A percentile compares a stretch with the other conserved stretches of the same genome.
Evolutionary conservation across 139 green algal species (phyloP).

Genomic region (Chlorella sp.): DNA sequence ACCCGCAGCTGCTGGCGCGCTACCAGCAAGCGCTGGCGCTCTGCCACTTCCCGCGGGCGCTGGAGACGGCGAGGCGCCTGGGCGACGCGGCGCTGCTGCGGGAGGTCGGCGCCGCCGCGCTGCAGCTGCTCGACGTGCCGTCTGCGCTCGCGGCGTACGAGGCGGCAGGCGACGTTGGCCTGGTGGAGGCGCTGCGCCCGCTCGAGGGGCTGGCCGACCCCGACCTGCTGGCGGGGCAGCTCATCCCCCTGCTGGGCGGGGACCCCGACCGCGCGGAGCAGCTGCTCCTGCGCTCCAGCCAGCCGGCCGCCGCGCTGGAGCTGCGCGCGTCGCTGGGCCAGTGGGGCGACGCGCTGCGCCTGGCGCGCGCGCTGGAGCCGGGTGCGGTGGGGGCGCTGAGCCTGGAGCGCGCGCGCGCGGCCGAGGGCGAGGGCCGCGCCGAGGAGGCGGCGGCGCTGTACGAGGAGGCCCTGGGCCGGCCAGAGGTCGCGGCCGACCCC

Average conservation of each 20-base stretch:
- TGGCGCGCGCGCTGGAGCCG: conserved; percentile 71
- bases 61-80: conserved; percentile 50
- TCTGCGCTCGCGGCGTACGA: conserved; percentile 63
- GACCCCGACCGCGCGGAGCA: conserved; percentile 69
- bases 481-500: background rate
- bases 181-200: conserved; percentile 65
- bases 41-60: conserved; percentile 51
- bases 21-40: conserved; percentile 46
- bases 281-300: conserved; percentile 65
- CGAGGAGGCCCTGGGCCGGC: conserved; percentile 1
- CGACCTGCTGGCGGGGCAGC: conserved; percentile 71
- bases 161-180: conserved; percentile 58
- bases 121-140: conserved; percentile 69
- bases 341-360: conserved; percentile 73
- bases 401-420: background rate
- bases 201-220: conserved; percentile 69
- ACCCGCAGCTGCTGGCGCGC: conserved; percentile 20
- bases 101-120: conserved; percentile 50
- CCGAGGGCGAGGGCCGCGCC: conserved; percentile 6
- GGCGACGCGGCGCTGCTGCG: conserved; percentile 52
- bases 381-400: conserved; percentile 38
- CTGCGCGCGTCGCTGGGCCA: conserved; percentile 80
- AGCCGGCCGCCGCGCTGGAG: conserved; percentile 68
- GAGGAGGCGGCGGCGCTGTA: conserved; percentile 4
- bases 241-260: conserved; percentile 64